Percentiles rank a stretch among this genome's conserved stretches.
phyloP scores from a whole-genome alignment of 2,329 filamentous ascomycete species.

The Epichloe elymi region DNA sequence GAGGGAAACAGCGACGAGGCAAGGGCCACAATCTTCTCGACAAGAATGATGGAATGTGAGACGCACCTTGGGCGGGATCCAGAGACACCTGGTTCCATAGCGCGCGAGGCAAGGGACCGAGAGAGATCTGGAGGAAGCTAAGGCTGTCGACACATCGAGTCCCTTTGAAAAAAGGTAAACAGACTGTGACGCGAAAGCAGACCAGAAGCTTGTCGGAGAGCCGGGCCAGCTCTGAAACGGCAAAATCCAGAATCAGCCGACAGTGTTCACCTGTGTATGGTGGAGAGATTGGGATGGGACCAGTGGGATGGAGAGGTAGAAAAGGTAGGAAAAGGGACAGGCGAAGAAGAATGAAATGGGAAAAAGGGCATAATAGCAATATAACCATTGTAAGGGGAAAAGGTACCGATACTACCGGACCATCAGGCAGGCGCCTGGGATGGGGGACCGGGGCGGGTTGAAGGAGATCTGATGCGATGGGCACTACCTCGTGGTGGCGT shows the following conservation, averaged over 20 bases:
- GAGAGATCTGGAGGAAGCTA: slow-evolving; percentile 23
- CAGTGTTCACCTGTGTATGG: background rate
- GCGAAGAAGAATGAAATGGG: background rate
- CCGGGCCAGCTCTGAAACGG: background rate
- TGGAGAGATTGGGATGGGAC: background rate
- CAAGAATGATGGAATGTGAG: slow-evolving; percentile 11
- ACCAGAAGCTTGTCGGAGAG: slow-evolving; percentile 7
- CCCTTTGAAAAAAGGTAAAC: slow-evolving; percentile 7
- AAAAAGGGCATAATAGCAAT: slow-evolving; percentile 7
- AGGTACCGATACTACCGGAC: slow-evolving; percentile 8
- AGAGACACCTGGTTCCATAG: slow-evolving; percentile 27
- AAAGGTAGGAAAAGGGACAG: background rate
- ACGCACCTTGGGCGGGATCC: slow-evolving; percentile 25
- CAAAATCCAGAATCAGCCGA: slow-evolving; percentile 5
- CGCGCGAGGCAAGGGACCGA: slow-evolving; percentile 23
- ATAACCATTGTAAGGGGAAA: slow-evolving; percentile 6
- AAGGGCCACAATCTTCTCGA: slow-evolving; percentile 3
- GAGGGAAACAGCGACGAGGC: background rate
- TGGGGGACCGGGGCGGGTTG: slow-evolving; percentile 8
- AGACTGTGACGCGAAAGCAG: slow-evolving; percentile 12
- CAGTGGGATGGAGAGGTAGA: background rate
- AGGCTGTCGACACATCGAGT: slow-evolving; percentile 24
- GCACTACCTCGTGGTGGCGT: slow-evolving; percentile 22
- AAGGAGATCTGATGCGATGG: slow-evolving; percentile 22
- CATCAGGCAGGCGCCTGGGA: slow-evolving; percentile 3